A percentile compares a stretch with the other conserved stretches of the same genome.
Evolutionary conservation across 1,139 yeast species (phyloP).

Genomic region (Pichia sp.): DNA sequence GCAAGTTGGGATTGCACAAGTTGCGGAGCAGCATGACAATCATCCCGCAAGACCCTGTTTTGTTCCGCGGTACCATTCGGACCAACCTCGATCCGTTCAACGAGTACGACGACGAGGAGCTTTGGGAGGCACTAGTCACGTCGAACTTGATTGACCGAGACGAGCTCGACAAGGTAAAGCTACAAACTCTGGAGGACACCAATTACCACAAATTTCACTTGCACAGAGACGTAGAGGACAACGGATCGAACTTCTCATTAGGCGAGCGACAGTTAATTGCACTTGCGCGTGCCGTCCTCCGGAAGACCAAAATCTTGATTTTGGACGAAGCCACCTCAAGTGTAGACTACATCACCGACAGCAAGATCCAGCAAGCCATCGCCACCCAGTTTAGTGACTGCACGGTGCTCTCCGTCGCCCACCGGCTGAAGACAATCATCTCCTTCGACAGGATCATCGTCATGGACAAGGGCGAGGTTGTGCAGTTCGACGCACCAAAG

Average conservation of each 20-base stretch:
- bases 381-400: conserved; percentile 42
- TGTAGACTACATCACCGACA: conserved; percentile 54
- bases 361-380: conserved; percentile 48
- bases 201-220: conserved; percentile 41
- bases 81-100: conserved; percentile 25
- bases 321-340: conserved; percentile 57
- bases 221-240: conserved; percentile 49
- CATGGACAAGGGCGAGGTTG: conserved; percentile 1
- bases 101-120: conserved; percentile 35
- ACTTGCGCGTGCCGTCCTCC: conserved; percentile 50
- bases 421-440: conserved; percentile 40
- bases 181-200: background rate
- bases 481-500: conserved; percentile 12
- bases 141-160: conserved; percentile 37
- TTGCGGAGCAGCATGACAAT: conserved; percentile 39
- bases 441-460: background rate
- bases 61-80: conserved; percentile 41
- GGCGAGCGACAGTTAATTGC: conserved; percentile 55
- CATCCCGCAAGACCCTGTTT: conserved; percentile 46
- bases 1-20: conserved; percentile 37
- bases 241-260: conserved; percentile 51
- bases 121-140: conserved; percentile 45
- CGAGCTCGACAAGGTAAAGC: background rate
- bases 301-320: conserved; percentile 45
- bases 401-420: conserved; percentile 55